A percentile compares a stretch with the other conserved stretches of the same genome.
Conservation (phyloP, 768 basidiomycete species). For the Trametes elegans region DNA sequence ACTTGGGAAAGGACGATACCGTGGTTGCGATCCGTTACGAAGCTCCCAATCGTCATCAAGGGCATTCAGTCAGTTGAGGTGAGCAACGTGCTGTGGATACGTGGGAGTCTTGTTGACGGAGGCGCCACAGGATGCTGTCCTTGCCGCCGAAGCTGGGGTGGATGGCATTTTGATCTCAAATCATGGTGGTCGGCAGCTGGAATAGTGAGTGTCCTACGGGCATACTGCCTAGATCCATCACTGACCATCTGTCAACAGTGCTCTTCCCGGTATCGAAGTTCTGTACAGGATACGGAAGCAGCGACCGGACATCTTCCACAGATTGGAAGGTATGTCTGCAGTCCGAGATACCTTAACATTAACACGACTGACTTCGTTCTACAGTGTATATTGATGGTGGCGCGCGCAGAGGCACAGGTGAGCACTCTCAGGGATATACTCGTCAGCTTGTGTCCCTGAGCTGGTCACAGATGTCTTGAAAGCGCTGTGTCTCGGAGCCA, state of each 20-base stretch:
- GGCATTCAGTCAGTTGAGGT: constrained; percentile 77
- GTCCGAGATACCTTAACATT: neutral
- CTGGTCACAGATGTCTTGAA: constrained; percentile 69
- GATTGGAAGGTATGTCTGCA: constrained; percentile 55
- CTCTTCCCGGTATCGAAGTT: constrained; percentile 76
- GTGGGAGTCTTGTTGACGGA: constrained; percentile 22
- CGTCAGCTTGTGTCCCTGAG: too few relatives aligned
- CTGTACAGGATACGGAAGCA: constrained; percentile 70
- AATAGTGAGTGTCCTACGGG: constrained; percentile 51
- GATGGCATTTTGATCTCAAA: constrained; percentile 90
- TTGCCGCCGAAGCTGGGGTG: constrained; percentile 80
- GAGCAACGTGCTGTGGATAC: constrained; percentile 22
- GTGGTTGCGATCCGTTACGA: constrained; percentile 70
- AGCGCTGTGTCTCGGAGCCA: constrained; percentile 86
- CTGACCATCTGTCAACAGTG: constrained; percentile 37
- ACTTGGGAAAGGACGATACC: constrained; percentile 83
- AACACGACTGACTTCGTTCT: neutral
- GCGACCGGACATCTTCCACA: constrained; percentile 71
- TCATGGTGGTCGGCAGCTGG: constrained; percentile 89
- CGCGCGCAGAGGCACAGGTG: constrained; percentile 74
- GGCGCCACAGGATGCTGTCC: constrained; percentile 70
- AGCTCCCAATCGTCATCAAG: constrained; percentile 72
- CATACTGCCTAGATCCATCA: constrained; percentile 9
- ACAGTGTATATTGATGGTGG: constrained; percentile 89
- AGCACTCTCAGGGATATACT: constrained; percentile 11